Percentiles rank a stretch among this genome's conserved stretches.
Evolutionary conservation across 768 basidiomycete genomes (phyloP).

Genomic region (Amanita fuliginea): DNA sequence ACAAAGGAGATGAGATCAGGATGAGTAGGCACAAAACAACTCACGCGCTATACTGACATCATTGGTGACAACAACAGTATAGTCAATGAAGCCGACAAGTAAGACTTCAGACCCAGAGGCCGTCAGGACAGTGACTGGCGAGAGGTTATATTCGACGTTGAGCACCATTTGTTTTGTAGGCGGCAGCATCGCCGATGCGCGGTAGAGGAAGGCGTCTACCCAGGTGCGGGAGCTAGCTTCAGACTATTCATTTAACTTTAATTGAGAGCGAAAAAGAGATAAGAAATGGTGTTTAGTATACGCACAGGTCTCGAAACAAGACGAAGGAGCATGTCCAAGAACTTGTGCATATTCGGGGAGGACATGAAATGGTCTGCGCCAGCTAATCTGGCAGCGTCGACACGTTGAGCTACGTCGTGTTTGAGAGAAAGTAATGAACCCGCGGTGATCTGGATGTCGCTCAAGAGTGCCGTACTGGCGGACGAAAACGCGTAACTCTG

Average conservation of each 20-base stretch:
- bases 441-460: slow-evolving; percentile 5
- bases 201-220: slow-evolving; percentile 13
- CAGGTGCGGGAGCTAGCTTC: slow-evolving; percentile 13
- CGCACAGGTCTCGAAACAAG: slow-evolving; percentile 8
- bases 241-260: slow-evolving; percentile 7
- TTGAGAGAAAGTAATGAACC: slow-evolving; percentile 8
- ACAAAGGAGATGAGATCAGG: no score
- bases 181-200: slow-evolving; percentile 12
- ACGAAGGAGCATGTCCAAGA: slow-evolving; percentile 10
- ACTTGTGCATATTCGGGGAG: slow-evolving; percentile 9
- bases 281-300: slow-evolving; percentile 3
- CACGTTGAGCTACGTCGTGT: slow-evolving; percentile 6
- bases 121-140: no score
- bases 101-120: no score
- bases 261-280: slow-evolving; percentile 2
- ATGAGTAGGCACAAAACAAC: no score
- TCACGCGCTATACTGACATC: no score
- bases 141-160: no score
- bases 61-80: no score
- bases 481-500: background rate
- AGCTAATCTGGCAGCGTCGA: slow-evolving; percentile 8
- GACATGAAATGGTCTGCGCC: slow-evolving; percentile 10
- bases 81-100: no score
- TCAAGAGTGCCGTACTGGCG: slow-evolving; percentile 8
- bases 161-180: no score